Conservation (phyloP, 164 flowering plant genomes). For the Brasenia schreberi region DNA sequence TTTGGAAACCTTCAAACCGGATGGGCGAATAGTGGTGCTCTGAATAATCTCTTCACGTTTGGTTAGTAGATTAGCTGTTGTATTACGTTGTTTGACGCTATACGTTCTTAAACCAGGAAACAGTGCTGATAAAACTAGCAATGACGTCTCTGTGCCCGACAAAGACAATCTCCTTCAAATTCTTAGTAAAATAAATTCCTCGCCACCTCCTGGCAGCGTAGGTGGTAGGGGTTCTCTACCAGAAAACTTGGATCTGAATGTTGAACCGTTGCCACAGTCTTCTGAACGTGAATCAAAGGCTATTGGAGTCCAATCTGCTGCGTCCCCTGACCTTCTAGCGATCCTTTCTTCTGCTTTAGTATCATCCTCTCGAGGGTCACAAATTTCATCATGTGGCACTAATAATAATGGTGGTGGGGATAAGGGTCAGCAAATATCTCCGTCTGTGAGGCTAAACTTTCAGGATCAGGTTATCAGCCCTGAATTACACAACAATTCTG, state of each 20-base stretch:
- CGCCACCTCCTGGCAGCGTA: conserved; percentile 26
- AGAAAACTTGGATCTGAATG: conserved; percentile 19
- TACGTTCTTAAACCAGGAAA: conserved; percentile 20
- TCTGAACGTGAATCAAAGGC: conserved; percentile 19
- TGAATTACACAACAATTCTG: conserved; percentile 17
- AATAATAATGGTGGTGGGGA: conserved; percentile 28
- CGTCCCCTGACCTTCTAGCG: conserved; percentile 53
- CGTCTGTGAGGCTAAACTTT: conserved; percentile 15
- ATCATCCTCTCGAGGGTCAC: conserved; percentile 23
- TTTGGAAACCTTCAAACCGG: too few relatives aligned
- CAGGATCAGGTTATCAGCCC: conserved; percentile 21
- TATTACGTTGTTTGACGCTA: not conserved
- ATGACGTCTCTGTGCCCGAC: conserved; percentile 23
- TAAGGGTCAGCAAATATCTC: conserved; percentile 8
- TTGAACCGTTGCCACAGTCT: conserved; percentile 16
- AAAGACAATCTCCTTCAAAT: conserved; percentile 52
- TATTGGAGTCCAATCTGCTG: conserved; percentile 26
- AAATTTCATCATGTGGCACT: conserved; percentile 2
- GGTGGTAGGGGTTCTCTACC: conserved; percentile 28
- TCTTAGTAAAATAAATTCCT: conserved; percentile 55
- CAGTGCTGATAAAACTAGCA: conserved; percentile 19
- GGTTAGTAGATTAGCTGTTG: not conserved
- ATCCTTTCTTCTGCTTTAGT: conserved; percentile 44
- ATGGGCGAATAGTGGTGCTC: not conserved
- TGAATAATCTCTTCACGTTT: not conserved